Base-by-base conservation (phyloP, 306 rosid genomes). In the Prunus fruticosa region DNA sequence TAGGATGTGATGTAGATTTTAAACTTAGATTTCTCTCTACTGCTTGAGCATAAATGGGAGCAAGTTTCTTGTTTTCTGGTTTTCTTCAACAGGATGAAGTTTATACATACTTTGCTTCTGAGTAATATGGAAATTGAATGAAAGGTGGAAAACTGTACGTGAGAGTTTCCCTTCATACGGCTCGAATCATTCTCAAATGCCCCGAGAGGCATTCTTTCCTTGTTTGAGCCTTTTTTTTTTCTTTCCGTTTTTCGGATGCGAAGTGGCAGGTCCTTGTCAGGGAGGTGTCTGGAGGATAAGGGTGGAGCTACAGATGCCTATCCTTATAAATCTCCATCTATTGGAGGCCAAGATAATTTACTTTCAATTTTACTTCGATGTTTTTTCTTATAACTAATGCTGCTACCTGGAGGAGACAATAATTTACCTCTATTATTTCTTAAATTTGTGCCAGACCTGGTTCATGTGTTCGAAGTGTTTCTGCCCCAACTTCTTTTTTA, bases 401-500 rank as follows among this genome's bases (percentile, higher is more conserved):
- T 76, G 58, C 60, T 54, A 8, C 72, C 52, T 75, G 71, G 46
- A 58, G 32, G 65, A 77, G 38, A 74, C 71, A 64, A 73, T 56
- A 52, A 25, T 57, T 69, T 14, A 54, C 76, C 58, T 79, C 43
- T 80, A 18, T 46, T 56, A 45, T 32, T 30, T 41, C 45, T 69
- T 75, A 25, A 64, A 53, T 61, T 7, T 64, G 45, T 77, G 38
- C 69, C 90, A 93, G 97, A 92, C 87, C 96, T 93, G 79, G 89
- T 89, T 65, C 90, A 90, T 75, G 91, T 90, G 75, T 88, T 93
- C 9, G 96, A 90, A 77, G 91, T 87, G 79, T 93, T 93, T 85
- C 93, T 93, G 85, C 97, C 98, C 5, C 97, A 93, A 85, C 96
- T 91, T 71, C 97, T 93, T 71, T 80, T 91, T 72, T 93, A 93